Evolutionary conservation across 1,139 yeast species (phyloP).

Genomic region (Candida buenavistaensis): DNA sequence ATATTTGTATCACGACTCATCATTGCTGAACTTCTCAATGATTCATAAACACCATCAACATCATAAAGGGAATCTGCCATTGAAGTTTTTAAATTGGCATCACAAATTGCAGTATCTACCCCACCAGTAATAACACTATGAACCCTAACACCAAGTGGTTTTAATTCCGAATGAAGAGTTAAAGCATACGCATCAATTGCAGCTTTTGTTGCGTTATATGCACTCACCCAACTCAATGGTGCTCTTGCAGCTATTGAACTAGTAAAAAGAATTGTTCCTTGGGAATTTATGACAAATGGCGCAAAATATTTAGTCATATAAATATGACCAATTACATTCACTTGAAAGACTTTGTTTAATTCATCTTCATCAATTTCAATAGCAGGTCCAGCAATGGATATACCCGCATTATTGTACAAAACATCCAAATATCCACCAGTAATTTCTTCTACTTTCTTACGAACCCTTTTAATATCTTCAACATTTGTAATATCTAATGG

Average conservation of each 20-base stretch:
- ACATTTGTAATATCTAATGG: slow-evolving; percentile 33
- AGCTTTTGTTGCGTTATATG: slow-evolving; percentile 48
- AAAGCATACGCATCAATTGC: slow-evolving; percentile 74
- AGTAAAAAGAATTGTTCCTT: slow-evolving; percentile 40
- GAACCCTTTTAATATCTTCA: slow-evolving; percentile 27
- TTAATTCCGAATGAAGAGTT: slow-evolving; percentile 60
- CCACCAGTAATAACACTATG: slow-evolving; percentile 43
- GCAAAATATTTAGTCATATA: slow-evolving; percentile 34
- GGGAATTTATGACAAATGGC: slow-evolving; percentile 30
- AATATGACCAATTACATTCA: slow-evolving; percentile 41
- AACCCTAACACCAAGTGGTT: slow-evolving; percentile 38
- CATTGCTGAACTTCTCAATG: slow-evolving; percentile 21
- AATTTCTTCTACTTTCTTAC: slow-evolving; percentile 19
- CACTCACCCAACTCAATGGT: slow-evolving; percentile 36
- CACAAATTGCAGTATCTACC: slow-evolving; percentile 37
- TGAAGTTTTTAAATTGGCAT: slow-evolving; percentile 13
- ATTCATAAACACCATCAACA: slow-evolving; percentile 31
- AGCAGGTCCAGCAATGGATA: slow-evolving; percentile 33
- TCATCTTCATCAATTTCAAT: slow-evolving; percentile 29
- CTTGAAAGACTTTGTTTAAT: slow-evolving; percentile 26
- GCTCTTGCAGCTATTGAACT: slow-evolving; percentile 36
- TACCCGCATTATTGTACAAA: slow-evolving; percentile 38
- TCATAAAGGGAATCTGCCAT: slow-evolving; percentile 23
- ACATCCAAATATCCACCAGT: slow-evolving; percentile 32
- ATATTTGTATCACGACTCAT: slow-evolving; percentile 30